Conservation (phyloP, 1,139 yeast species). For the Kodamaea ohmeri region DNA sequence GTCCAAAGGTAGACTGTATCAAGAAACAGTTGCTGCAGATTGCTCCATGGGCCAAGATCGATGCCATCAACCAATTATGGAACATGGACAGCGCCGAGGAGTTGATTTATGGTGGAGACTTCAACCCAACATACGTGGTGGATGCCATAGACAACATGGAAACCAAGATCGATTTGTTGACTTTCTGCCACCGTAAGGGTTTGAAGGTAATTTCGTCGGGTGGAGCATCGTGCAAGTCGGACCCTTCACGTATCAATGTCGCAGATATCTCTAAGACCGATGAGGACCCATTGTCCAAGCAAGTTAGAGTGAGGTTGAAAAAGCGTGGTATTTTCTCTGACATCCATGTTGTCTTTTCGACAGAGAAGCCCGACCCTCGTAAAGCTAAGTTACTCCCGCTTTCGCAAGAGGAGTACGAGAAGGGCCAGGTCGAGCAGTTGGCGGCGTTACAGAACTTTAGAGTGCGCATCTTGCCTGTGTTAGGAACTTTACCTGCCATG, state of each 20-base stretch:
- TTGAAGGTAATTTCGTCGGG: slow-evolving; percentile 79
- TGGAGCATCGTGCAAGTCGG: slow-evolving; percentile 85
- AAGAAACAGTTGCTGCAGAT: slow-evolving; percentile 59
- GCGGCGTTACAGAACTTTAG: slow-evolving; percentile 87
- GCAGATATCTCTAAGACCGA: slow-evolving; percentile 57
- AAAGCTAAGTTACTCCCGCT: slow-evolving; percentile 85
- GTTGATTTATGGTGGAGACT: slow-evolving; percentile 52
- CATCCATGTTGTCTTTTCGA: slow-evolving; percentile 85
- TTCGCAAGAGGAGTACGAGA: slow-evolving; percentile 71
- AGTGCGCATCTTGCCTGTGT: slow-evolving; percentile 88
- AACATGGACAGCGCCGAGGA: slow-evolving; percentile 60
- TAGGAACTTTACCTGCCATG: slow-evolving; percentile 96
- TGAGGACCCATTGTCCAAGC: slow-evolving; percentile 90
- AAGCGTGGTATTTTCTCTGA: slow-evolving; percentile 67
- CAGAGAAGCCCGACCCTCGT: slow-evolving; percentile 94
- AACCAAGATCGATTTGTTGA: slow-evolving; percentile 85
- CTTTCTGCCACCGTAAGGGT: slow-evolving; percentile 59
- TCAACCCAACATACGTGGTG: slow-evolving; percentile 68
- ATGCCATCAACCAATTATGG: slow-evolving; percentile 77
- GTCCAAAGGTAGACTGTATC: slow-evolving; percentile 79
- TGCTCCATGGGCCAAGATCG: slow-evolving; percentile 90
- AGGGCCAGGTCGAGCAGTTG: slow-evolving; percentile 83
- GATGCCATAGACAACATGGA: slow-evolving; percentile 97
- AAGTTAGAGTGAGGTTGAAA: slow-evolving; percentile 80
- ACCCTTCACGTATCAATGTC: slow-evolving; percentile 46